phyloP scores from a whole-genome alignment of 192 early-diverging fungal genomes.

The Thamnidium elegans region DNA sequence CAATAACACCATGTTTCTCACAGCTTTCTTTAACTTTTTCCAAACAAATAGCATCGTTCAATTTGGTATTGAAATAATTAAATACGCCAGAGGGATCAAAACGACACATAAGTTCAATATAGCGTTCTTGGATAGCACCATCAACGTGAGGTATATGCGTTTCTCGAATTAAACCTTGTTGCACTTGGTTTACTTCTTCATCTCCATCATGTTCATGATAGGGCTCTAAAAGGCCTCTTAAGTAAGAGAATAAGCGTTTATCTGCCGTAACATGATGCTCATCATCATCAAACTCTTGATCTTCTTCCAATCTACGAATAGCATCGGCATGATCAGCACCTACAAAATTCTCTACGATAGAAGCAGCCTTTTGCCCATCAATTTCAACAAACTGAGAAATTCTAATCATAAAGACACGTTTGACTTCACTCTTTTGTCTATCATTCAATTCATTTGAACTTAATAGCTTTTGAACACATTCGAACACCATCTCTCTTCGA shows the following conservation, averaged over 20 bases:
- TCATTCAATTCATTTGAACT: slow-evolving; percentile 37
- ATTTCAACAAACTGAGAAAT: slow-evolving; percentile 61
- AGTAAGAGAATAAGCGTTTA: slow-evolving; percentile 49
- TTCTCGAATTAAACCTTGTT: neutral
- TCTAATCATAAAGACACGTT: slow-evolving; percentile 42
- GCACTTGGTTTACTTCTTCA: neutral
- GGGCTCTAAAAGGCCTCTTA: slow-evolving; percentile 55
- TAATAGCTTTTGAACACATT: slow-evolving; percentile 48
- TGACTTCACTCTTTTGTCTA: slow-evolving; percentile 48
- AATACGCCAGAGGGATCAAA: slow-evolving; percentile 62
- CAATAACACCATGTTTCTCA: slow-evolving; percentile 49
- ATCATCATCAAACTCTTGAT: slow-evolving; percentile 35
- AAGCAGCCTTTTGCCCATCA: slow-evolving; percentile 54
- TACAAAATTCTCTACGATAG: slow-evolving; percentile 50
- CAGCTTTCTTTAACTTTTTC: slow-evolving; percentile 46
- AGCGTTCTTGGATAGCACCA: slow-evolving; percentile 49
- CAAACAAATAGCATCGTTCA: slow-evolving; percentile 17
- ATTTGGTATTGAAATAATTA: slow-evolving; percentile 53
- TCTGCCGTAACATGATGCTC: slow-evolving; percentile 39
- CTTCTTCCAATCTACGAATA: slow-evolving; percentile 39
- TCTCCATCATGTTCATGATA: slow-evolving; percentile 1
- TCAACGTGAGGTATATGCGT: slow-evolving; percentile 9
- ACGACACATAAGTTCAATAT: slow-evolving; percentile 54
- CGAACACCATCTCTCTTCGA: slow-evolving; percentile 45
- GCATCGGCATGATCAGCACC: slow-evolving; percentile 51